Base-by-base conservation (phyloP, 2,329 filamentous ascomycete species). In the Aureobasidium sp. region DNA sequence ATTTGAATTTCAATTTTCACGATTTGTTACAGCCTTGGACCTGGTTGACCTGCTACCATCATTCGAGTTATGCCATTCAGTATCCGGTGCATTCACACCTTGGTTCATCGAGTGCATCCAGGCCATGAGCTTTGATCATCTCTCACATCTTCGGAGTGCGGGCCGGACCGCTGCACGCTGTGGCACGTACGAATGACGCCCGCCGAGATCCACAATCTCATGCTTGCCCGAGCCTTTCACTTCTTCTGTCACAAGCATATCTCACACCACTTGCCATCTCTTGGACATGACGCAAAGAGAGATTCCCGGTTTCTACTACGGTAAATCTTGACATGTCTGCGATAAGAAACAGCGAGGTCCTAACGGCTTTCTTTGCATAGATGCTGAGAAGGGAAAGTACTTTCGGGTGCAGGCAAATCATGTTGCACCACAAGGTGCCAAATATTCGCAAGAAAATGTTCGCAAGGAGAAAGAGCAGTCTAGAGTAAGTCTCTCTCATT, bases 371-470 rank as follows among this genome's bases (percentile, higher is more conserved):
- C 20, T 20, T 3, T 10, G n/a, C 7, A 12, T 37, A 74, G 76
- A 81, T 64, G 65, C 69, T 37, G 76, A 78, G 43, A 81, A 78
- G 69, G 72, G 73, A 55, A 81, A 80, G 63, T 81, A 82, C 68
- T 82, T 81, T 72, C 74, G 73, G 41, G 76, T 81, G 26, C 72
- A 75, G 59, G 70, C 72, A 17, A 70, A 75, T 32, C 72, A 75
- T 70, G 59, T 69, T 55, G 69, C 73, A 39, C 67, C 74, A 46
- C 60, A 65, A 12, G 67, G 67, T 7, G 68, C 73, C 4, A 77
- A 76, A 63, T 78, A 81, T 66, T 73, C 76, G 0, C 66, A 69
- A 15, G 69, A 73, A 12, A 78, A 78, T 52, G 71, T 80, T 9
- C 67, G 67, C 39, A 68, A 67, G 27, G 67, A 78, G 69, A 56